Percentiles rank a stretch among this genome's conserved stretches.
phyloP scores from a whole-genome alignment of 768 basidiomycete genomes.

The Mycena filopes region DNA sequence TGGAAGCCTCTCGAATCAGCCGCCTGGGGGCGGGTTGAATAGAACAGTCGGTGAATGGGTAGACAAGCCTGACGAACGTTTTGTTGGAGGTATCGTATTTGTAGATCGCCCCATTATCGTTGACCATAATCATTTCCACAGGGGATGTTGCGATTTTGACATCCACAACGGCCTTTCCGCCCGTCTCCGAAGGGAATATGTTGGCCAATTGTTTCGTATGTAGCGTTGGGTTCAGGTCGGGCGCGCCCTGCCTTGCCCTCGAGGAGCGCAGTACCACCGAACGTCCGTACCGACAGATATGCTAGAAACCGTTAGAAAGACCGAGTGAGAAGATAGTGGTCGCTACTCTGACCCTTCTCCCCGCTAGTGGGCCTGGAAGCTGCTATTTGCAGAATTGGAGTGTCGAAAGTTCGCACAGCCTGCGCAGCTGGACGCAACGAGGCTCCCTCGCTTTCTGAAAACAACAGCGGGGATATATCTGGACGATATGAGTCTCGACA shows the following conservation, averaged over 20 bases:
- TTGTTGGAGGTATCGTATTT: conserved; percentile 50
- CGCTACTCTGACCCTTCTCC: neutral
- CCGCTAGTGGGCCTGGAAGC: conserved; percentile 38
- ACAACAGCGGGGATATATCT: conserved; percentile 64
- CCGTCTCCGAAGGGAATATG: conserved; percentile 53
- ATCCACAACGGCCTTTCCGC: conserved; percentile 57
- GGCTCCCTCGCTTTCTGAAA: conserved; percentile 37
- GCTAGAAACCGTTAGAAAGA: conserved; percentile 31
- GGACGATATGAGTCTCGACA: conserved; percentile 7
- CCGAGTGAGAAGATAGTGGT: neutral
- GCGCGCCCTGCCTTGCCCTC: conserved; percentile 38
- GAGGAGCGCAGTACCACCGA: conserved; percentile 55
- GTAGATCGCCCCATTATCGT: conserved; percentile 64
- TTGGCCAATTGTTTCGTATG: conserved; percentile 46
- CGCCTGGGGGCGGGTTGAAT: conserved; percentile 35
- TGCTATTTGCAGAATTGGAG: conserved; percentile 75
- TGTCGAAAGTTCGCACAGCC: conserved; percentile 62
- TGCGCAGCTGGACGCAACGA: conserved; percentile 53
- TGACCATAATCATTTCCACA: conserved; percentile 53
- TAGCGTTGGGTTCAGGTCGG: conserved; percentile 12
- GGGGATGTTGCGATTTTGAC: conserved; percentile 49
- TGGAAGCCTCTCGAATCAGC: conserved; percentile 19
- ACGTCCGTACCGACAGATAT: conserved; percentile 58
- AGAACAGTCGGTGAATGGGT: neutral
- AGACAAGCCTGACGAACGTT: conserved; percentile 50